Evolutionary conservation across 148 eudicot genomes (phyloP).

Genomic region (Rhododendron williamsianum): DNA sequence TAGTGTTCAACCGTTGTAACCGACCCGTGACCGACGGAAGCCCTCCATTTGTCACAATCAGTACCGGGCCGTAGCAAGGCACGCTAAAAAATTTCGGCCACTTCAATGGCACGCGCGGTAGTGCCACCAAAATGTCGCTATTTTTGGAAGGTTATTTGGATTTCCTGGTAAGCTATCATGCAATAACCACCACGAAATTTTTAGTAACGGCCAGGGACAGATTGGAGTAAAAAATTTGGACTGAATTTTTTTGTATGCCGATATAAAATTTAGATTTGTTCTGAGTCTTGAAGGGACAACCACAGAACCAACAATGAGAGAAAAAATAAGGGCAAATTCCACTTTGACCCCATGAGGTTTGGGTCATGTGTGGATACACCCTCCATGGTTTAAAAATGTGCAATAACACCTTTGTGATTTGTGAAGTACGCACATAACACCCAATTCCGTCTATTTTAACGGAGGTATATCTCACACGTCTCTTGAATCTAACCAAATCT

Average conservation of each 20-base stretch:
- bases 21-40: background rate
- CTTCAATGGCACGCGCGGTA: background rate
- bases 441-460: too few relatives aligned
- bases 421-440: too few relatives aligned
- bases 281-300: background rate
- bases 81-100: background rate
- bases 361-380: too few relatives aligned
- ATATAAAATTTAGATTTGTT: background rate
- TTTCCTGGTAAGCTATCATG: background rate
- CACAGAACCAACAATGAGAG: background rate
- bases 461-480: too few relatives aligned
- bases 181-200: background rate
- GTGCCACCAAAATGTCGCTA: background rate
- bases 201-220: background rate
- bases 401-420: too few relatives aligned
- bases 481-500: too few relatives aligned
- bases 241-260: background rate
- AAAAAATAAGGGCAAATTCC: too few relatives aligned
- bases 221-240: too few relatives aligned
- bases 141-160: background rate
- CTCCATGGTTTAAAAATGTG: too few relatives aligned
- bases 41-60: constrained; percentile 7
- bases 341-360: too few relatives aligned
- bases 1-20: background rate
- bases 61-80: too few relatives aligned